These are phyloP conservation scores for Globisporangium radiosum DNA, from an alignment of 352 stramenopile species.

Conservation along the genomic window DNA sequence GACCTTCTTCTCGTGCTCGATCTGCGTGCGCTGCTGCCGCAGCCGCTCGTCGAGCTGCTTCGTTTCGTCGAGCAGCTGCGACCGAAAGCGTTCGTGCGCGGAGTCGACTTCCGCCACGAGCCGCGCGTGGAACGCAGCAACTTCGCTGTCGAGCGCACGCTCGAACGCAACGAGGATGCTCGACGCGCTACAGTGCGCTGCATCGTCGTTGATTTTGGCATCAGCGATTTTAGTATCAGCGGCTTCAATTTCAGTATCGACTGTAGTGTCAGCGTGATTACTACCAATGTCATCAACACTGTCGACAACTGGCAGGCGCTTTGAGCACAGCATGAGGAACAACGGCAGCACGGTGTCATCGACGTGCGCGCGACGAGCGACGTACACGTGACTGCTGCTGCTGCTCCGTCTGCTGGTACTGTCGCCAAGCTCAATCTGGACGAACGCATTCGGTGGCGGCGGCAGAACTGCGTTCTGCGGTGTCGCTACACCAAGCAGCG, in stretches of 20 bases:
- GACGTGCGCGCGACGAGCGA: constrained; percentile 18
- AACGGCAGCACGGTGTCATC: constrained; percentile 22
- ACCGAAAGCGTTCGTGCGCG: constrained; percentile 17
- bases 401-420: background rate
- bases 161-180: constrained; percentile 12
- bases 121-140: constrained; percentile 25
- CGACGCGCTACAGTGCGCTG: background rate
- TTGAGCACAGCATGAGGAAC: constrained; percentile 32
- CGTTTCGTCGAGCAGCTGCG: constrained; percentile 21
- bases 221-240: background rate
- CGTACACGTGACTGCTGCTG: constrained; percentile 23
- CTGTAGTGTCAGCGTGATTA: background rate
- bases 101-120: constrained; percentile 32
- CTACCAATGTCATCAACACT: no score
- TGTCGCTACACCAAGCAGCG: constrained; percentile 13
- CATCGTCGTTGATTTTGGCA: background rate
- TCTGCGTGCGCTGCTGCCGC: constrained; percentile 17
- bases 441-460: constrained; percentile 24
- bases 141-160: constrained; percentile 18
- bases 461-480: constrained; percentile 19
- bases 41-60: constrained; percentile 17
- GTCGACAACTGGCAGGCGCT: constrained; percentile 1
- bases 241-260: background rate
- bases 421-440: constrained; percentile 23
- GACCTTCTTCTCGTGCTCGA: constrained; percentile 24